Evolutionary conservation across 1,284 basidiomycete species (phyloP).

Genomic region (Leccinum cinnamomeum): DNA sequence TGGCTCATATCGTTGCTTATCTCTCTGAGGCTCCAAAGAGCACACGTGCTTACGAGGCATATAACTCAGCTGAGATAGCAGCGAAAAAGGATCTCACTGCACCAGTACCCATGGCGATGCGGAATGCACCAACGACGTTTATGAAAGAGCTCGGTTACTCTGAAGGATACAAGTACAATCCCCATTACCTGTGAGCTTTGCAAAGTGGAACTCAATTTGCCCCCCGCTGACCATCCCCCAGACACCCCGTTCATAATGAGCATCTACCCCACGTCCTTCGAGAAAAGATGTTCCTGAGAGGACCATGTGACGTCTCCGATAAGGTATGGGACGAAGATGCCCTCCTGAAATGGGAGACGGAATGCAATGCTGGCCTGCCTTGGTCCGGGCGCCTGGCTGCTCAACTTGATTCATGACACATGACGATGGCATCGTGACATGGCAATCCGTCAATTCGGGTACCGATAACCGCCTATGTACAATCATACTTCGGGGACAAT

Average conservation of each 20-base stretch:
- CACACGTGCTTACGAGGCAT: conserved; percentile 77
- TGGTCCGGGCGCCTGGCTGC: conserved; percentile 58
- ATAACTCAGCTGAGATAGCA: conserved; percentile 67
- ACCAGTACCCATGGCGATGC: conserved; percentile 74
- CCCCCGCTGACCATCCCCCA: conserved; percentile 27
- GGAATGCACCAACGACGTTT: conserved; percentile 85
- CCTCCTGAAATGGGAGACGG: conserved; percentile 69
- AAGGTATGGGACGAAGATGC: conserved; percentile 77
- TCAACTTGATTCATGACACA: neutral
- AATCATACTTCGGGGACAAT: neutral
- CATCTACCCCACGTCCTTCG: conserved; percentile 51
- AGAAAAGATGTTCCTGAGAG: conserved; percentile 50
- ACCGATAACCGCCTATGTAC: neutral
- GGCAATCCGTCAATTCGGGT: neutral
- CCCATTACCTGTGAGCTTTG: conserved; percentile 60
- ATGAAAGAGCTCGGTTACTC: conserved; percentile 84
- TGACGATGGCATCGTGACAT: neutral
- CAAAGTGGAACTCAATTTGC: neutral
- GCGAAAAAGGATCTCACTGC: conserved; percentile 53
- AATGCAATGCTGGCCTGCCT: conserved; percentile 56
- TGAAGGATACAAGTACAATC: conserved; percentile 77
- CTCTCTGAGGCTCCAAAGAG: conserved; percentile 84
- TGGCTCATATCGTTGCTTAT: conserved; percentile 81
- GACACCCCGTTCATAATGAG: conserved; percentile 73
- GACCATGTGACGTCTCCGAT: conserved; percentile 50